Base-by-base conservation (phyloP, 2,329 filamentous ascomycete genomes). In the Talaromyces pinophilus region DNA sequence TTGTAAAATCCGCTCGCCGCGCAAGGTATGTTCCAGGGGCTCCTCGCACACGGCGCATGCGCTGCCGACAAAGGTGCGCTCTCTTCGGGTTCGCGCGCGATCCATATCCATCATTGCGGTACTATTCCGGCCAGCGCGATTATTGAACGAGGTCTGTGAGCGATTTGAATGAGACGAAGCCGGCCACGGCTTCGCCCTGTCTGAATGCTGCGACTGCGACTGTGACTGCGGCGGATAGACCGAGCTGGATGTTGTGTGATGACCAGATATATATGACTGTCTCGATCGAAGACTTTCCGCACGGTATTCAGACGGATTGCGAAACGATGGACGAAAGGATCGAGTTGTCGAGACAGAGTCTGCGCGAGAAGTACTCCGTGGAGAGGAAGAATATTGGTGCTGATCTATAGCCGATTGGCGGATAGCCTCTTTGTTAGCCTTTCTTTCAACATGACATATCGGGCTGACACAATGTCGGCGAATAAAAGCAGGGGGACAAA, bases 21-120 rank as follows among this genome's bases (percentile, higher is more conserved):
- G 91, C 57, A 99, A 85, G 3, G 93, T 99, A 78, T 98, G 94
- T 79, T 98, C 95, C 69, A 99, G 82, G 2, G 93, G 93, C 81
- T 99, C 95, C 78, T 99, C 95, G 77, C 95, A 99, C 17, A 97
- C 93, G 61, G 93, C 92, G 80, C 95, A 99, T 81, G 96, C 92
- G 77, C 89, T 93, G 55, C 95, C 95, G 64, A 98, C 91, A 80
- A 97, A 98, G 1, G 94, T 99, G 76, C 95, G 87, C 80, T 98
- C 94, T 75, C 93, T 87, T 75, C 95, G 87, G 70, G 88, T 89
- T 71, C 92, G 89, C 73, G 87, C 89, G 74, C 92, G 86, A 74
- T 97, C 92, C 62, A 90, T 84, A 74, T 90, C 88, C 83, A 92
- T 87, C 78, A 87, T 86, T 73, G 86, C 86, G 64, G 87, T 84